These are phyloP conservation scores for Podila clonocystis DNA, from an alignment of 192 early-diverging fungal species.

Conservation along the genomic window DNA sequence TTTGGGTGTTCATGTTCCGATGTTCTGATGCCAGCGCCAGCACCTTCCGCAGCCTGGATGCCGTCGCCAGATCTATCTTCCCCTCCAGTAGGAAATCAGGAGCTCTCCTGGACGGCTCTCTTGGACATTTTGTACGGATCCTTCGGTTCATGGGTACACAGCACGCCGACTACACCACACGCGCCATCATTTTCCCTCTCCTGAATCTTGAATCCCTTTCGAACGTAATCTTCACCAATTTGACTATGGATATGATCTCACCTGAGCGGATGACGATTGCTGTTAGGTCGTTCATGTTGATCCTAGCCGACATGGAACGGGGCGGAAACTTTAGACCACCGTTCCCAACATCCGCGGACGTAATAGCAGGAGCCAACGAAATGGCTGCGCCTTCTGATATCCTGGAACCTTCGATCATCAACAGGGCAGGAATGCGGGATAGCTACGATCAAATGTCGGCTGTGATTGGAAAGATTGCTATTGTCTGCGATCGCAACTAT, in stretches of 20 bases:
- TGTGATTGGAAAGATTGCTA: constrained; percentile 65
- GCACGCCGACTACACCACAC: constrained; percentile 73
- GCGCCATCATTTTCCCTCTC: constrained; percentile 71
- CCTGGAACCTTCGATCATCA: constrained; percentile 61
- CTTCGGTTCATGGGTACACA: constrained; percentile 71
- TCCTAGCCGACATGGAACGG: constrained; percentile 79
- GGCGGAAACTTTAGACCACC: constrained; percentile 49
- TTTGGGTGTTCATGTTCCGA: constrained; percentile 96
- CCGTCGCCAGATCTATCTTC: constrained; percentile 71
- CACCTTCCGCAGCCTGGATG: constrained; percentile 63
- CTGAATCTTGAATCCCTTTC: constrained; percentile 67
- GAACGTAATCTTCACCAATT: constrained; percentile 48
- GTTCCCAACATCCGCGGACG: constrained; percentile 58
- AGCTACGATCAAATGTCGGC: constrained; percentile 75
- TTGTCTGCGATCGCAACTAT: constrained; percentile 68
- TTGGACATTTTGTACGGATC: constrained; percentile 77
- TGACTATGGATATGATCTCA: constrained; percentile 59
- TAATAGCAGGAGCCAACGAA: constrained; percentile 41
- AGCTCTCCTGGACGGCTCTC: constrained; percentile 67
- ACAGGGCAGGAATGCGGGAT: constrained; percentile 72
- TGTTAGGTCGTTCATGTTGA: constrained; percentile 74
- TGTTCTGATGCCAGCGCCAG: constrained; percentile 74
- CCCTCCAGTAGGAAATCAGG: constrained; percentile 66
- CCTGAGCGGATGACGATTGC: constrained; percentile 83
- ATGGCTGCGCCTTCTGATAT: constrained; percentile 48